phyloP scores from a whole-genome alignment of 805 yeast genomes.

The Diddensiella santjacobensis region DNA sequence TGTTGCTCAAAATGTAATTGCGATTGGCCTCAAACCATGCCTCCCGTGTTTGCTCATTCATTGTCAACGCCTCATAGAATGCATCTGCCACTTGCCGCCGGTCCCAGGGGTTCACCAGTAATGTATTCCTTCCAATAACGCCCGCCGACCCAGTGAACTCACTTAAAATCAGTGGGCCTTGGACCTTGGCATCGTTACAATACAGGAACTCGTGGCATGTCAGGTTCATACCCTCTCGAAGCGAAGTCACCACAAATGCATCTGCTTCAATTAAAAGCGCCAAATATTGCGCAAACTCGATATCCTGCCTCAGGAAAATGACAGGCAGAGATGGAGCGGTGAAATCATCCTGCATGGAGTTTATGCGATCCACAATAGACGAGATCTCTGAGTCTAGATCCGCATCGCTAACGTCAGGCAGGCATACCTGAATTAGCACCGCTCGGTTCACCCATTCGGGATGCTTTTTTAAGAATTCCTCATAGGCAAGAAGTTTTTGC shows the following conservation, averaged over 20 bases:
- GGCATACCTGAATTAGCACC: conserved; percentile 68
- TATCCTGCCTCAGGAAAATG: conserved; percentile 80
- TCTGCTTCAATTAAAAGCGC: conserved; percentile 86
- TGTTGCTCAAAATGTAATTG: conserved; percentile 58
- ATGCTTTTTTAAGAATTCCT: conserved; percentile 62
- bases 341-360: conserved; percentile 71
- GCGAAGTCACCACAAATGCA: conserved; percentile 78
- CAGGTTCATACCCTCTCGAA: conserved; percentile 95
- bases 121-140: conserved; percentile 54
- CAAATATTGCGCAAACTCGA: conserved; percentile 83
- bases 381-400: conserved; percentile 71
- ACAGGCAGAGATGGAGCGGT: conserved; percentile 67
- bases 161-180: conserved; percentile 54
- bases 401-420: conserved; percentile 27
- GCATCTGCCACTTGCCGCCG: conserved; percentile 58
- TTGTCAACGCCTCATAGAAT: conserved; percentile 60
- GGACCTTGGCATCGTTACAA: conserved; percentile 39
- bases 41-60: conserved; percentile 49
- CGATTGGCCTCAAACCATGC: conserved; percentile 59
- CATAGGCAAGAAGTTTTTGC: conserved; percentile 85
- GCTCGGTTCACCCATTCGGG: conserved; percentile 68
- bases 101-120: conserved; percentile 93
- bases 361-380: conserved; percentile 79
- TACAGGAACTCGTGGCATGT: conserved; percentile 92
- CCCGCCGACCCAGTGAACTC: conserved; percentile 95